Base-by-base conservation (phyloP, 1,139 yeast species). In the Wickerhamomyces sp. region DNA sequence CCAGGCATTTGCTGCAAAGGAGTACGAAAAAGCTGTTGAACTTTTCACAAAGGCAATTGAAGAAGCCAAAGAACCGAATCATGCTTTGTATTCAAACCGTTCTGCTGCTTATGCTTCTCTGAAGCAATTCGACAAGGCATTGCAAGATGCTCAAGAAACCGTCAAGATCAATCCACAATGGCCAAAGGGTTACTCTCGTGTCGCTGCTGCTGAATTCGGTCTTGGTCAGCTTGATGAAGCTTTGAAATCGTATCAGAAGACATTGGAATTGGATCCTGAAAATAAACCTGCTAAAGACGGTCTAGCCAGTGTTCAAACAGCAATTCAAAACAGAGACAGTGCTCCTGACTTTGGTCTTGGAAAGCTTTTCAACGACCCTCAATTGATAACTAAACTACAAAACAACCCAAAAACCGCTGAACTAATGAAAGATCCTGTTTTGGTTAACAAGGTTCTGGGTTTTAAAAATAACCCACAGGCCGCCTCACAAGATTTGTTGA, bases 131-230 rank as follows among this genome's bases (percentile, higher is more conserved):
- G 63, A 65, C 27, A 68, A 80, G 46, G 97, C 97, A 3, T 70
- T 88, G 44, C 68, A 72, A 41, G 97, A 92, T 61, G 97, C 97
- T 20, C 67, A 85, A 47, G 77, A 83, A 57, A 84, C 96, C 65
- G 80, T 85, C 38, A 74, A 76, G 55, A 78, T 88, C 65, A 88
- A 86, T 49, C 80, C 87, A 18, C 49, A 78, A 3, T 92, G 97
- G 97, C 89, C 96, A 17, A 92, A 92, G 65, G 98, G 97, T 36
- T 86, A 84, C 70, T 84, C 81, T 57, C 83, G 99, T 65, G 84
- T 86, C 37, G 99, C 89, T 41, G 92, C 97, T 49, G 98, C 98
- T 26, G 79, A 83, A 41, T 84, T 73, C 55, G 98, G 98, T 14
- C 70, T 85, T 47, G 90, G 90, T 17, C 76, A 86, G 47, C 72